Base-by-base conservation (phyloP, 805 yeast species). In the Starmerella bacillaris region DNA sequence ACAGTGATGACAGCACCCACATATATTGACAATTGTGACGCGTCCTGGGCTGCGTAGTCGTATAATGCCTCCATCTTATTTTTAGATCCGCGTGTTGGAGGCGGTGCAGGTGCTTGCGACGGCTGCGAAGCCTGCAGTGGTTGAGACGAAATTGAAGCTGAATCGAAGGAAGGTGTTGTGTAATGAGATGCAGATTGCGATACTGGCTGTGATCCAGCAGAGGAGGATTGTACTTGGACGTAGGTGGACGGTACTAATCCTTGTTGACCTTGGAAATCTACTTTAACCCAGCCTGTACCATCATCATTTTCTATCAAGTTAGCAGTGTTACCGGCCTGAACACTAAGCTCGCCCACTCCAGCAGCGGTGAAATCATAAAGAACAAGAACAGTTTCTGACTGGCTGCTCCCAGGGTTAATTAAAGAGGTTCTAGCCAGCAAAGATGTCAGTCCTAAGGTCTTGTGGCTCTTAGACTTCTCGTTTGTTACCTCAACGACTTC, bases 201-300 rank as follows among this genome's bases (percentile, higher is more conserved):
- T n/a, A n/a, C n/a, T n/a, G n/a, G n/a, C n/a, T 22, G 26, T 12
- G 12, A n/a, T 24, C 22, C 5, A 33, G 28, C 32, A 47, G 54
- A 14, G 11, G 43, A 35, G 18, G 54, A 49, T 20, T 51, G 41
- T 2, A 73, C 53, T 41, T 73, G 72, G 5, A 84, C 55, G 51
- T 86, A 86, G 0, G 78, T 58, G 0, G 92, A 72, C 2, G 98
- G 98, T 3, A 84, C 94, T 27, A 84, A 61, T 0, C 98, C 98
- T 7, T 54, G 53, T 4, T 67, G 66, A 11, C 54, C 51, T 17
- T 53, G 50, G 2, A 59, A 43, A n/a, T 63, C 60, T 7, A 83
- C 70, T 45, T 60, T 57, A 2, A 92, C 77, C 98, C 98, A 86
- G 0, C 98, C 98, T 14, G 80, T 72, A 0, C 94, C 95, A 42